phyloP scores from a whole-genome alignment of 2,329 filamentous ascomycete species.

The Colletotrichum gigasporum region DNA sequence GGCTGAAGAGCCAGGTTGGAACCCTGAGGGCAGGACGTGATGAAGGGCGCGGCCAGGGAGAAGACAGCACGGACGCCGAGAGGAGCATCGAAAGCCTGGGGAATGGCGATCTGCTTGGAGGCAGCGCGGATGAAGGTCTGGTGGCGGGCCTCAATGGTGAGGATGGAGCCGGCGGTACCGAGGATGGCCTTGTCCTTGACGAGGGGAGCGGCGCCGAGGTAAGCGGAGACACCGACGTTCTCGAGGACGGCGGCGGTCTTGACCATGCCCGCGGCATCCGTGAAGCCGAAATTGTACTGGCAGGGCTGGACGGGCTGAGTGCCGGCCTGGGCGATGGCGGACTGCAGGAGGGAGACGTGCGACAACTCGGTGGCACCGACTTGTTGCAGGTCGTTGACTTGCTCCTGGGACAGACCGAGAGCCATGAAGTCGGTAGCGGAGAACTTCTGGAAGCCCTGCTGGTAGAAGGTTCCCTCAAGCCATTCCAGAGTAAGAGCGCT shows the following conservation, averaged over 20 bases:
- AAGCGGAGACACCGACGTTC: constrained; percentile 78
- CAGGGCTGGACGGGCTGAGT: constrained; percentile 74
- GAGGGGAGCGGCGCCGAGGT: constrained; percentile 75
- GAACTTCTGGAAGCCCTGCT: constrained; percentile 75
- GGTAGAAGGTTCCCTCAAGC: constrained; percentile 79
- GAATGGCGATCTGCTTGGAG: constrained; percentile 66
- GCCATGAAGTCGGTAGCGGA: constrained; percentile 70
- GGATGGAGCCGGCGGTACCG: constrained; percentile 73
- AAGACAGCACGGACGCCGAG: constrained; percentile 76
- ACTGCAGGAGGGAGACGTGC: constrained; percentile 69
- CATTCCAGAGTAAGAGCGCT: constrained; percentile 79
- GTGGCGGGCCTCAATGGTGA: constrained; percentile 78
- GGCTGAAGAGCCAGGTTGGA: constrained; percentile 71
- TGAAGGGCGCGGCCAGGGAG: constrained; percentile 78
- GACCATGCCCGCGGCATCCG: constrained; percentile 73
- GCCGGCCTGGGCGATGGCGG: constrained; percentile 69
- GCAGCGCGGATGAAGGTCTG: constrained; percentile 76
- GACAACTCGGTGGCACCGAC: constrained; percentile 37
- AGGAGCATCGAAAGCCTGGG: constrained; percentile 75
- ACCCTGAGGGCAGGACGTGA: constrained; percentile 73
- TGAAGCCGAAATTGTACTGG: constrained; percentile 77
- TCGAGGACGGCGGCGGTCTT: constrained; percentile 76
- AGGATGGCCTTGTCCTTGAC: constrained; percentile 69
- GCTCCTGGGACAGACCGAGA: constrained; percentile 63
- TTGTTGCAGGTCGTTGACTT: constrained; percentile 57